These are phyloP conservation scores for Globisporangium nagaii DNA, from an alignment of 352 stramenopile species.

Conservation along the genomic window DNA sequence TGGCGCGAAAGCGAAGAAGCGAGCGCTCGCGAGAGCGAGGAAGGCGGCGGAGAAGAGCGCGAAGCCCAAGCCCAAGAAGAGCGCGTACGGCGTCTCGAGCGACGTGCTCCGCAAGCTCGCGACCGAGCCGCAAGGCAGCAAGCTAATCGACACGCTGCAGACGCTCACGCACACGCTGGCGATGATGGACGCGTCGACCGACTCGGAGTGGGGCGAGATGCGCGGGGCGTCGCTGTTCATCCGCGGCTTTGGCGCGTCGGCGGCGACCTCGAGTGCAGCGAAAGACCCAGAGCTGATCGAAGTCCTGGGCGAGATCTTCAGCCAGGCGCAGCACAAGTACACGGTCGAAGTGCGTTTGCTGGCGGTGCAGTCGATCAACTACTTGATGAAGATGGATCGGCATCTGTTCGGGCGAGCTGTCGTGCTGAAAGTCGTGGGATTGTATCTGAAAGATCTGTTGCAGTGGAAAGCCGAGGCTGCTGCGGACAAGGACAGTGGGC, in stretches of 20 bases:
- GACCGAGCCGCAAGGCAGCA: slow-evolving; percentile 35
- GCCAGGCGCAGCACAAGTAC: slow-evolving; percentile 28
- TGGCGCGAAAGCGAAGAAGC: slow-evolving; percentile 23
- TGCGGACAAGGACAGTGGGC: not conserved
- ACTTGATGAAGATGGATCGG: slow-evolving; percentile 80
- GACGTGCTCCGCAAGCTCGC: slow-evolving; percentile 52
- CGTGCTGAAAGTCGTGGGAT: slow-evolving; percentile 33
- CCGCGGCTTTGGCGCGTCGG: slow-evolving; percentile 35
- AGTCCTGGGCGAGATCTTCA: slow-evolving; percentile 49
- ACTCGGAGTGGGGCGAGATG: slow-evolving; percentile 64
- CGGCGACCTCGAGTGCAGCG: slow-evolving; percentile 19
- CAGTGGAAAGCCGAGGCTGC: slow-evolving; percentile 18
- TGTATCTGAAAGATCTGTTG: slow-evolving; percentile 53
- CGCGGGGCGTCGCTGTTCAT: slow-evolving; percentile 46
- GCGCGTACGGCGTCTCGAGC: slow-evolving; percentile 67
- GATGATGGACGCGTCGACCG: slow-evolving; percentile 80
- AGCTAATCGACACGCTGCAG: slow-evolving; percentile 64
- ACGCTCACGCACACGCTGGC: slow-evolving; percentile 77
- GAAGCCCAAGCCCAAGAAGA: slow-evolving; percentile 16
- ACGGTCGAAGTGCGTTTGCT: slow-evolving; percentile 45
- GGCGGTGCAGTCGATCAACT: slow-evolving; percentile 80
- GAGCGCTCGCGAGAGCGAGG: not conserved
- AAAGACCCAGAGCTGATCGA: slow-evolving; percentile 61
- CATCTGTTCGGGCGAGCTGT: slow-evolving; percentile 46
- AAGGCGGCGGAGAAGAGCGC: slow-evolving; percentile 20